Percentiles rank a stretch among this genome's conserved stretches.
phyloP scores from a whole-genome alignment of 345 rosid genomes.

The Cardamine occulta region DNA sequence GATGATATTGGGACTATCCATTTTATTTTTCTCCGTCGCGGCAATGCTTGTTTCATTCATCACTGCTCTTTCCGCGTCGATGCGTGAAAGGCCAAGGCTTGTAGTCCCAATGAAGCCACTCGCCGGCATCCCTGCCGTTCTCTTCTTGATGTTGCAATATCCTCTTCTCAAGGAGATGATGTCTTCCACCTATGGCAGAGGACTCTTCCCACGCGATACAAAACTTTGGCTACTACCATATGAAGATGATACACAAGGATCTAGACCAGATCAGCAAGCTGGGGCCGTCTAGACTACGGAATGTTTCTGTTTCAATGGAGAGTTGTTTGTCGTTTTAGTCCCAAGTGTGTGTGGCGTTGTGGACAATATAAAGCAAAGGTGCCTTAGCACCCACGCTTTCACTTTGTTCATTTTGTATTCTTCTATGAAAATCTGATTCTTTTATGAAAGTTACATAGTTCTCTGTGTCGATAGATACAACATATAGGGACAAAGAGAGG shows the following conservation, averaged over 20 bases:
- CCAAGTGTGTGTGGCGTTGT: not conserved
- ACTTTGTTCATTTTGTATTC: not conserved
- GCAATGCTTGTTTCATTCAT: conserved; percentile 52
- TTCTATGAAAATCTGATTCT: too few species aligned
- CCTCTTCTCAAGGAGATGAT: conserved; percentile 33
- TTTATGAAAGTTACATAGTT: not conserved
- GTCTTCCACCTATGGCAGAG: conserved; percentile 15
- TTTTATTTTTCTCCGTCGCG: conserved; percentile 47
- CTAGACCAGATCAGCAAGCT: not conserved
- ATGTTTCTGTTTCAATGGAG: not conserved
- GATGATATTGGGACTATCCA: conserved; percentile 43
- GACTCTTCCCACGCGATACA: not conserved
- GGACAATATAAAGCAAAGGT: not conserved
- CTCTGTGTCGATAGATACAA: not conserved
- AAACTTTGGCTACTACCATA: not conserved
- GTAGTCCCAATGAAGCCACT: not conserved
- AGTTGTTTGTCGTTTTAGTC: not conserved
- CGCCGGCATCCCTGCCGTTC: not conserved
- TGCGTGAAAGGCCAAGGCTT: not conserved
- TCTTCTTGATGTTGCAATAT: conserved; percentile 20
- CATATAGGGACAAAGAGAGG: not conserved
- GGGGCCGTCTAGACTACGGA: not conserved
- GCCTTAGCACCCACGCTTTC: not conserved
- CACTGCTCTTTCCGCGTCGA: conserved; percentile 41
- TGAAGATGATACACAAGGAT: not conserved